Conservation (phyloP, 1,284 basidiomycete genomes). For the Rhodotorula sp. region DNA sequence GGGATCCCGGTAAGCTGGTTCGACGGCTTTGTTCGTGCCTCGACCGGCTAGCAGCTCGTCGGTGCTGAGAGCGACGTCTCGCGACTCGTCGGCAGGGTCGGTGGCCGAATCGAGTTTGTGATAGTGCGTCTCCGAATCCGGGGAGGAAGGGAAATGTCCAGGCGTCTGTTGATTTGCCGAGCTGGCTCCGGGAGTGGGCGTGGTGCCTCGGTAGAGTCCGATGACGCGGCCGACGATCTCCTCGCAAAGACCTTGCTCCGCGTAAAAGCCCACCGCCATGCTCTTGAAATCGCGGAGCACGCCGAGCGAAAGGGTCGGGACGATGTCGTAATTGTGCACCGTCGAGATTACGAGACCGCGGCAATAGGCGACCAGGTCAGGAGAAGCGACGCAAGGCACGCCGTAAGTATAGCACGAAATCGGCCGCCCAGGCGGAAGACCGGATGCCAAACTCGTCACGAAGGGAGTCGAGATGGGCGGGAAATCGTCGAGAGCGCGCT, state of each 20-base stretch:
- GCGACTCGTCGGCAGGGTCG: slow-evolving; percentile 28
- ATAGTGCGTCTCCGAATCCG: background rate
- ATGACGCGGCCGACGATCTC: slow-evolving; percentile 54
- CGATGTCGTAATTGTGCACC: slow-evolving; percentile 52
- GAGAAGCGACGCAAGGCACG: slow-evolving; percentile 51
- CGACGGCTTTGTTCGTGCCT: slow-evolving; percentile 40
- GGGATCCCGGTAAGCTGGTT: slow-evolving; percentile 45
- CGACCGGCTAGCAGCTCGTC: slow-evolving; percentile 33
- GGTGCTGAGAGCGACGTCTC: slow-evolving; percentile 22
- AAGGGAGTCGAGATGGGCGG: slow-evolving; percentile 53
- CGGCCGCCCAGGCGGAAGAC: slow-evolving; percentile 54
- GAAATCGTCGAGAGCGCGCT: slow-evolving; percentile 32
- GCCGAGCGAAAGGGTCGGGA: slow-evolving; percentile 53
- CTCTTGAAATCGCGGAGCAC: slow-evolving; percentile 55
- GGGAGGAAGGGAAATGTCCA: background rate
- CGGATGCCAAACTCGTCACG: slow-evolving; percentile 52
- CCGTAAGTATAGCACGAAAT: slow-evolving; percentile 54
- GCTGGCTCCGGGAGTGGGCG: too few relatives aligned
- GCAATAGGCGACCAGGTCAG: slow-evolving; percentile 53
- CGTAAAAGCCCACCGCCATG: slow-evolving; percentile 52
- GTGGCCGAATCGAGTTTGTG: slow-evolving; percentile 8
- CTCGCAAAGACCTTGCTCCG: slow-evolving; percentile 52
- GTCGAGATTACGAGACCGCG: slow-evolving; percentile 54
- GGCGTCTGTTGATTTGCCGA: background rate
- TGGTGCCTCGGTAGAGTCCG: slow-evolving; percentile 39